Base-by-base conservation (phyloP, 805 yeast species). In the Hanseniaspora meyeri region DNA sequence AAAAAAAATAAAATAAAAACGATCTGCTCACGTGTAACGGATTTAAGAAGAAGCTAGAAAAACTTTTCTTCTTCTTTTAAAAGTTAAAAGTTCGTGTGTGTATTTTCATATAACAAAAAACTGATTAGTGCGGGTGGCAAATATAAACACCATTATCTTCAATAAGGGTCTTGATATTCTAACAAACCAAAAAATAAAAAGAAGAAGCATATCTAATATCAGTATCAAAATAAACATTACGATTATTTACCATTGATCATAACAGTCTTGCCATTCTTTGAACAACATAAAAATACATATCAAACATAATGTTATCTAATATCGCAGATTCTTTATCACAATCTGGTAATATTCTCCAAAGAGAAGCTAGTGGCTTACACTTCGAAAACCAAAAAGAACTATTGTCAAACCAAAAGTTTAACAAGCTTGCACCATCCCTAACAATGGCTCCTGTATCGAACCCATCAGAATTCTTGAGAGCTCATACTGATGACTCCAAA, bases 401-500 rank as follows among this genome's bases (percentile, higher is more conserved):
- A 47, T 60, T 65, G 34, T 65, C 66, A 32, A 74, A 73, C 24
- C 39, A 51, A 48, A 61, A 63, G 58, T 60, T 67, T 62, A 60
- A 66, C 45, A 62, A 64, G n/a, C 59, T 73, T 55, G 73, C 77
- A 0, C 95, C 95, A 32, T 67, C 78, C 19, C 74, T 88, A 59
- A 70, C 82, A 55, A 70, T 88, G 66, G 95, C 96, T 34, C 93
- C 93, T 57, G 83, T 87, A 59, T 80, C 90, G 51, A 81, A 84
- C 63, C 97, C 98, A 36, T 81, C 96, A 7, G 95, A 86, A 55
- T 91, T 91, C 68, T 74, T 93, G 62, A 79, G 97, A 69, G 97
- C 97, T n/a, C 97, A 93, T 71, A 93, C 98, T 8, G 98, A 93
- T 71, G 97, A 93, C 70, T 83, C 88, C 19, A 68, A 82, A 59